phyloP scores from a whole-genome alignment of 108 stramenopile species.

The Bacterosira constricta region DNA sequence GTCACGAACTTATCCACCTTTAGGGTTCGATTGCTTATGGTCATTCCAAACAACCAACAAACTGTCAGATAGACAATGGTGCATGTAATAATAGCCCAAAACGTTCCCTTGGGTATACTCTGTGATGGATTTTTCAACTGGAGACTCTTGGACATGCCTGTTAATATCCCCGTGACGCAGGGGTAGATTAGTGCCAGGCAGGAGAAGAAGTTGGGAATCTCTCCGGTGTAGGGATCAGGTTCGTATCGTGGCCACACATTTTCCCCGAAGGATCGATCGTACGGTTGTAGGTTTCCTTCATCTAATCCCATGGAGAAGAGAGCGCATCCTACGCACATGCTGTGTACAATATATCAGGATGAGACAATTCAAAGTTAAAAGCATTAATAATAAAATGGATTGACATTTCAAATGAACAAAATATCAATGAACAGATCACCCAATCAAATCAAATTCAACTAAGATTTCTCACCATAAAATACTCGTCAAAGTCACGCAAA shows the following conservation, averaged over 20 bases:
- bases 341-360: no score
- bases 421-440: no score
- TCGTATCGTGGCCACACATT: slow-evolving; percentile 54
- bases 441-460: no score
- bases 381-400: no score
- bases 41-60: slow-evolving; percentile 63
- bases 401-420: no score
- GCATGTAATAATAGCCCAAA: slow-evolving; percentile 58
- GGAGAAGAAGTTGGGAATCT: slow-evolving; percentile 60
- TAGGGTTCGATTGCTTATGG: slow-evolving; percentile 57
- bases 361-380: no score
- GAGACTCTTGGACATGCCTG: slow-evolving; percentile 64
- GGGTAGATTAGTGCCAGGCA: slow-evolving; percentile 82
- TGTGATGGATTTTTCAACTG: slow-evolving; percentile 62
- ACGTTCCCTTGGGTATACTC: slow-evolving; percentile 75
- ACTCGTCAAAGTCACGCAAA: slow-evolving; percentile 54
- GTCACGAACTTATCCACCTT: slow-evolving; percentile 66
- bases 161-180: slow-evolving; percentile 83
- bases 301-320: slow-evolving; percentile 49
- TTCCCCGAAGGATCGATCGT: slow-evolving; percentile 44
- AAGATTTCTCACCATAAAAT: no score
- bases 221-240: slow-evolving; percentile 69
- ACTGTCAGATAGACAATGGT: slow-evolving; percentile 52
- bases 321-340: slow-evolving; percentile 50
- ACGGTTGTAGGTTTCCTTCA: slow-evolving; percentile 42